These are phyloP conservation scores for Leishmania aethiopica DNA, from an alignment of 208 protist species.

Conservation along the genomic window DNA sequence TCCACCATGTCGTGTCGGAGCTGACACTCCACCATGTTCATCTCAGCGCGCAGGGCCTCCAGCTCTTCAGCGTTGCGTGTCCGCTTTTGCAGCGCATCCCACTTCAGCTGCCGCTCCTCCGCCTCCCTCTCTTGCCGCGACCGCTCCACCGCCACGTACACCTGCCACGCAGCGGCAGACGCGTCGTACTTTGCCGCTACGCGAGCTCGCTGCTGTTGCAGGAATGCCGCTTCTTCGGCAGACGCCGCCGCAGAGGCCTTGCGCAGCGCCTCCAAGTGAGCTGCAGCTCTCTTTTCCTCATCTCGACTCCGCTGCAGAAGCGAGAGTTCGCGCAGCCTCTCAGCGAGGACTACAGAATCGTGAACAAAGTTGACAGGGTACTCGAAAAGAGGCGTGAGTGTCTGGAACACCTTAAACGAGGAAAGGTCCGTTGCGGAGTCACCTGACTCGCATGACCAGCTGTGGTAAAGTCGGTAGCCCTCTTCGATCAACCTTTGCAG, in stretches of 20 bases:
- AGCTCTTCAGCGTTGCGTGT: constrained; percentile 46
- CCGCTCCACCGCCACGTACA: constrained; percentile 42
- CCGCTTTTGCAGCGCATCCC: constrained; percentile 36
- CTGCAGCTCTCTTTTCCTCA: constrained; percentile 29
- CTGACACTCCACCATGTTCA: constrained; percentile 36
- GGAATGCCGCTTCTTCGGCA: constrained; percentile 41
- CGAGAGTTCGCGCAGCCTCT: constrained; percentile 57
- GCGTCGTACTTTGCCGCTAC: constrained; percentile 74
- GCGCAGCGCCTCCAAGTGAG: constrained; percentile 36
- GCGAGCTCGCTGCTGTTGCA: constrained; percentile 65
- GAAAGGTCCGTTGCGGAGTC: not conserved
- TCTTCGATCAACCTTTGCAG: constrained; percentile 48
- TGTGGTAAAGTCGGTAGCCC: constrained; percentile 43
- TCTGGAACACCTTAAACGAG: constrained; percentile 1
- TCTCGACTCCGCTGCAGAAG: constrained; percentile 32
- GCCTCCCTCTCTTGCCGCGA: constrained; percentile 43
- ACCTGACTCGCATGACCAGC: constrained; percentile 7
- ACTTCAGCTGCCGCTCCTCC: constrained; percentile 42
- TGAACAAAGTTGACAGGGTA: constrained; percentile 54
- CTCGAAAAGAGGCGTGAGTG: constrained; percentile 14
- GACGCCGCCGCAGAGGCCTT: constrained; percentile 34
- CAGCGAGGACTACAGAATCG: constrained; percentile 45
- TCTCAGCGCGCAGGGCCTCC: constrained; percentile 43
- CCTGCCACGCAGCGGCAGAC: constrained; percentile 43
- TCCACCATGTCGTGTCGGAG: constrained; percentile 47